Evolutionary conservation across 805 yeast species (phyloP).

Genomic region (Ogataea kodamae): DNA sequence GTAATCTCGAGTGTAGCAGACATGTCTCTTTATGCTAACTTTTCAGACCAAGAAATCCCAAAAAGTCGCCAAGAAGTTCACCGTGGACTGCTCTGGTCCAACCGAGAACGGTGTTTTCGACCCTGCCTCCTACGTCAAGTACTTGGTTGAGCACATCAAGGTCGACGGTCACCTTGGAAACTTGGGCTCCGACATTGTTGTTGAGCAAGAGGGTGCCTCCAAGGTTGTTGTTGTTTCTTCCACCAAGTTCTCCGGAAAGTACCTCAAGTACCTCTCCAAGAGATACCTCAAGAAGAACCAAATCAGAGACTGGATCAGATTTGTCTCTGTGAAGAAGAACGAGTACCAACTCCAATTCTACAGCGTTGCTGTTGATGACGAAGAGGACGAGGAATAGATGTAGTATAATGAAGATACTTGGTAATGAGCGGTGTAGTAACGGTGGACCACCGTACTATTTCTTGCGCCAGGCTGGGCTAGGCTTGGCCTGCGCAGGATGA

Average conservation of each 20-base stretch:
- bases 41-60: conserved; percentile 71
- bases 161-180: conserved; percentile 95
- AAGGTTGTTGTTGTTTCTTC: conserved; percentile 84
- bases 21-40: conserved; percentile 7
- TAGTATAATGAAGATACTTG: too few relatives aligned
- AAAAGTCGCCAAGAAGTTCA: conserved; percentile 80
- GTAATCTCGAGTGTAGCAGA: conserved; percentile 7
- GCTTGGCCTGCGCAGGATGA: too few relatives aligned
- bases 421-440: too few relatives aligned
- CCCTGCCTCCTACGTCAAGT: conserved; percentile 96
- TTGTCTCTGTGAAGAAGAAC: conserved; percentile 92
- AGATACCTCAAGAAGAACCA: conserved; percentile 99
- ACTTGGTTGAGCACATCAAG: conserved; percentile 98
- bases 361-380: conserved; percentile 94
- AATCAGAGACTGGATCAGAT: conserved; percentile 99
- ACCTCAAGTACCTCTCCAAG: conserved; percentile 99
- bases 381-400: conserved; percentile 82
- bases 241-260: conserved; percentile 98
- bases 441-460: background rate
- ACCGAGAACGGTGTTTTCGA: conserved; percentile 96
- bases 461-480: conserved; percentile 6
- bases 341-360: conserved; percentile 97
- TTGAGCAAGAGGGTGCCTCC: conserved; percentile 82
- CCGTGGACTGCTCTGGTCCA: conserved; percentile 96
- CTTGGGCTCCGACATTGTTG: conserved; percentile 93